Evolutionary conservation across 192 early-diverging fungal genomes (phyloP).

Genomic region (Martensiomyces pterosporus): DNA sequence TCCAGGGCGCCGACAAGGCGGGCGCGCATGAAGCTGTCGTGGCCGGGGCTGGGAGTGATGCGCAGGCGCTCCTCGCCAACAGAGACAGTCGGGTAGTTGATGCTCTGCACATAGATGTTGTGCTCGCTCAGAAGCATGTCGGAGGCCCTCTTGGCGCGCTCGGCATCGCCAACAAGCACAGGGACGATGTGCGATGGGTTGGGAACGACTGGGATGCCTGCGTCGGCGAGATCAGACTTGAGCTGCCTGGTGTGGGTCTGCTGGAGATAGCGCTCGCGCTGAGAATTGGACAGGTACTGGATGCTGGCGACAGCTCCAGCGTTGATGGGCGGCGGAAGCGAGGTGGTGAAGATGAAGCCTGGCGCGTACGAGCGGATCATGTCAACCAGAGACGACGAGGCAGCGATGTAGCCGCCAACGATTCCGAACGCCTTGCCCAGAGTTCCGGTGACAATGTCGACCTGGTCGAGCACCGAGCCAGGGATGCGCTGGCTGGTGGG

Average conservation of each 20-base stretch:
- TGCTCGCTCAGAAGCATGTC: slow-evolving; percentile 88
- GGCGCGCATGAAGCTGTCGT: slow-evolving; percentile 75
- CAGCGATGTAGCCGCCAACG: slow-evolving; percentile 96
- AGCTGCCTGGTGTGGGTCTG: slow-evolving; percentile 88
- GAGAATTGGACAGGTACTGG: slow-evolving; percentile 83
- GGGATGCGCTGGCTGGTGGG: slow-evolving; percentile 37
- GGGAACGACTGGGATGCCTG: slow-evolving; percentile 94
- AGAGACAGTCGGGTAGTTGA: slow-evolving; percentile 97
- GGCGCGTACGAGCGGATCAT: slow-evolving; percentile 97
- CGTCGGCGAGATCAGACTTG: slow-evolving; percentile 71
- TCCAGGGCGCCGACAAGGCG: slow-evolving; percentile 79
- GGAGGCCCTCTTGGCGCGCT: slow-evolving; percentile 85
- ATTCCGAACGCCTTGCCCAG: slow-evolving; percentile 97
- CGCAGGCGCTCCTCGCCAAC: slow-evolving; percentile 94
- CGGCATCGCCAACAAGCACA: slow-evolving; percentile 95
- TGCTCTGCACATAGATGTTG: slow-evolving; percentile 96
- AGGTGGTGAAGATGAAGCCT: slow-evolving; percentile 99
- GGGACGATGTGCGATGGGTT: slow-evolving; percentile 99
- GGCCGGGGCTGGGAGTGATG: slow-evolving; percentile 97
- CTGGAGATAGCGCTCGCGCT: slow-evolving; percentile 83
- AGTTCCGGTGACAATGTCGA: slow-evolving; percentile 95
- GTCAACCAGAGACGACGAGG: slow-evolving; percentile 81
- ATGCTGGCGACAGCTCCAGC: slow-evolving; percentile 90
- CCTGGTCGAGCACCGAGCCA: slow-evolving; percentile 70
- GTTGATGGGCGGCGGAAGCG: slow-evolving; percentile 88